These are phyloP conservation scores for Cercophora sp. DNA, from an alignment of 495 filamentous ascomycete genomes.

Conservation along the genomic window DNA sequence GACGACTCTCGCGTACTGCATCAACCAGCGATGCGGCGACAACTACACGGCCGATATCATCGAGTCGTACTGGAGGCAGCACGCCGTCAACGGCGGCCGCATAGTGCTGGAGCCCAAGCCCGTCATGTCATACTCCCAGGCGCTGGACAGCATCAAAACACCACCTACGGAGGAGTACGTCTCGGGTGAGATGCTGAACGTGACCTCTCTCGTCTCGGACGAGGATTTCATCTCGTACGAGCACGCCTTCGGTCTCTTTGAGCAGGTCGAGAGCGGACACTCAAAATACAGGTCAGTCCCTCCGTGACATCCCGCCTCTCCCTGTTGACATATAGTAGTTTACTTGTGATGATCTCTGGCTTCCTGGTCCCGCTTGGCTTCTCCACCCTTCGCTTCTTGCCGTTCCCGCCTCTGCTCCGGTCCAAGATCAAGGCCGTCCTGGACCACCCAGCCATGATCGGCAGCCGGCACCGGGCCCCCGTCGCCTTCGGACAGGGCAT, in stretches of 20 bases:
- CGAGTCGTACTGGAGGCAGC: not conserved
- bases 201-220: not conserved
- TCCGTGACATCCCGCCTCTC: not conserved
- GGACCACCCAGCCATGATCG: conserved; percentile 25
- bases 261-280: not conserved
- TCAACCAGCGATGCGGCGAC: not conserved
- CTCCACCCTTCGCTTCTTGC: conserved; percentile 6
- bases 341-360: not conserved
- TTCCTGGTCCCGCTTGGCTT: not conserved
- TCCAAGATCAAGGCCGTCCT: not conserved
- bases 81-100: not conserved
- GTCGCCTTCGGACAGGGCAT: conserved; percentile 21
- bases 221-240: not conserved
- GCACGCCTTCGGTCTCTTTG: not conserved
- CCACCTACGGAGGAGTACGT: not conserved
- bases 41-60: not conserved
- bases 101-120: not conserved
- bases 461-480: conserved; percentile 20
- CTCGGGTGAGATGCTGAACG: not conserved
- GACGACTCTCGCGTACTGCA: conserved; percentile 2
- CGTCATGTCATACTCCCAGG: not conserved
- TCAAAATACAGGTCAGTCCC: not conserved
- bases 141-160: not conserved
- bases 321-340: not conserved
- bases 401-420: conserved; percentile 4